Conservation (phyloP, 495 filamentous ascomycete species). For the Podospora comata region DNA sequence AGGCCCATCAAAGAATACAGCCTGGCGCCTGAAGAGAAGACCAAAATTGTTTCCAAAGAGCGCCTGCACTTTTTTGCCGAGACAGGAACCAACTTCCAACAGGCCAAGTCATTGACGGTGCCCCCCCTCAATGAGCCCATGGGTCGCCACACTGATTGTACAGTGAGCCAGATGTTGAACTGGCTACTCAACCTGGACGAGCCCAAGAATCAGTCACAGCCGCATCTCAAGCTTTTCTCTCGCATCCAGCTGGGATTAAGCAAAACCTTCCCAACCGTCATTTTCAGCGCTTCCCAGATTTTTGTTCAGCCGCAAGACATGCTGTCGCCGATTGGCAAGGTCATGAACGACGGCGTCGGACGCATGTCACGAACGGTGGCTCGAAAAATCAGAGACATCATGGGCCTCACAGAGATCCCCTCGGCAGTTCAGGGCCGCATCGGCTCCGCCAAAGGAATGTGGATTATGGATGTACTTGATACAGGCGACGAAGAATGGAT, state of each 20-base stretch:
- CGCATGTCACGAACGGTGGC: slow-evolving; percentile 66
- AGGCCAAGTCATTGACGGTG: not conserved
- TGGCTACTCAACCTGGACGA: slow-evolving; percentile 43
- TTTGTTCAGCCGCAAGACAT: slow-evolving; percentile 33
- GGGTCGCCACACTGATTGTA: slow-evolving; percentile 30
- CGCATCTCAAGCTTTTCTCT: slow-evolving; percentile 38
- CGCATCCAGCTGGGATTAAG: slow-evolving; percentile 47
- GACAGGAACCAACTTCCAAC: slow-evolving; percentile 35
- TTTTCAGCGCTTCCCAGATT: slow-evolving; percentile 40
- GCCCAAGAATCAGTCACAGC: slow-evolving; percentile 36
- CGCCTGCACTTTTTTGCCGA: slow-evolving; percentile 47
- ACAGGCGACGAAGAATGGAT: slow-evolving; percentile 59
- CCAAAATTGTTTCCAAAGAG: slow-evolving; percentile 38
- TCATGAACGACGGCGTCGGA: slow-evolving; percentile 84
- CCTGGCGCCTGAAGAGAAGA: slow-evolving; percentile 35
- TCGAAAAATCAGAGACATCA: slow-evolving; percentile 52
- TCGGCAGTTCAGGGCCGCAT: slow-evolving; percentile 79
- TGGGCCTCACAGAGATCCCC: slow-evolving; percentile 61
- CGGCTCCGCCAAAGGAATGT: slow-evolving; percentile 83
- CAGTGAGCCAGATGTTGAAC: slow-evolving; percentile 37
- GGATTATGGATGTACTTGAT: slow-evolving; percentile 65
- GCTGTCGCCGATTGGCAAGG: slow-evolving; percentile 35
- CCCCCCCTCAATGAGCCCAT: not conserved
- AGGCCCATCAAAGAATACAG: slow-evolving; percentile 36
- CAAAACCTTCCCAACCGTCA: slow-evolving; percentile 38